Evolutionary conservation across 2,329 filamentous ascomycete genomes (phyloP).

Genomic region (Sporothrix curviconia): DNA sequence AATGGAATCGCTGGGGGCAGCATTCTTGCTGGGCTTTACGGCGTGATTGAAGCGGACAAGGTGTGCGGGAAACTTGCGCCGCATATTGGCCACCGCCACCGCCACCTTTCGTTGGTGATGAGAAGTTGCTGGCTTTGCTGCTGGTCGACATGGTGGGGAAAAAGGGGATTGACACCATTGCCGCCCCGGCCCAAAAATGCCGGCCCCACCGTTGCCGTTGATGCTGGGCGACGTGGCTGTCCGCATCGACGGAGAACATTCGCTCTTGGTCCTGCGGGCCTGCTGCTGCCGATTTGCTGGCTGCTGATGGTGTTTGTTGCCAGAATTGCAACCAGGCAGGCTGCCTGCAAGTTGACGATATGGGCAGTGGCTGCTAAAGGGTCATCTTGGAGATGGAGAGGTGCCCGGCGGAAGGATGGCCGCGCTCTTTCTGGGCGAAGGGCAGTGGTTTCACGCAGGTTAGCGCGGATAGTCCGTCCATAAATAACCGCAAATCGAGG

Average conservation of each 20-base stretch:
- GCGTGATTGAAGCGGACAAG: slow-evolving; percentile 49
- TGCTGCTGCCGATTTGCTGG: slow-evolving; percentile 27
- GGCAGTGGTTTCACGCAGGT: slow-evolving; percentile 45
- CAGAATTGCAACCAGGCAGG: slow-evolving; percentile 11
- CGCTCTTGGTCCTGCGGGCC: slow-evolving; percentile 41
- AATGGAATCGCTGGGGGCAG: slow-evolving; percentile 38
- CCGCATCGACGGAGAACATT: not conserved
- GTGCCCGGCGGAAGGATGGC: slow-evolving; percentile 62
- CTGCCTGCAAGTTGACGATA: slow-evolving; percentile 17
- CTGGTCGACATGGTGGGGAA: slow-evolving; percentile 19
- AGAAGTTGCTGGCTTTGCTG: slow-evolving; percentile 24
- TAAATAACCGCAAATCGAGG: slow-evolving; percentile 57
- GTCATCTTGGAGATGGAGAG: slow-evolving; percentile 64
- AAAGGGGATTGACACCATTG: slow-evolving; percentile 24
- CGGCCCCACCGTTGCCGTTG: slow-evolving; percentile 10
- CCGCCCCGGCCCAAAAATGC: slow-evolving; percentile 14
- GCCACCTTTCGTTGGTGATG: slow-evolving; percentile 9
- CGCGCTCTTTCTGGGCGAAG: slow-evolving; percentile 37
- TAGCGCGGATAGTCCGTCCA: slow-evolving; percentile 67
- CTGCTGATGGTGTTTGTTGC: slow-evolving; percentile 14
- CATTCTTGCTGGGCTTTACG: too few species aligned
- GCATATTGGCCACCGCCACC: slow-evolving; percentile 38
- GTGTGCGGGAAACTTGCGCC: slow-evolving; percentile 48
- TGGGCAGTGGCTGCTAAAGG: slow-evolving; percentile 50
- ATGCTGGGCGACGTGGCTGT: not conserved